Evolutionary conservation across 2,329 filamentous ascomycete species (phyloP), one percentile per base, ranked within the genome.

Genomic region (Phyllosticta citribraziliensis): DNA sequence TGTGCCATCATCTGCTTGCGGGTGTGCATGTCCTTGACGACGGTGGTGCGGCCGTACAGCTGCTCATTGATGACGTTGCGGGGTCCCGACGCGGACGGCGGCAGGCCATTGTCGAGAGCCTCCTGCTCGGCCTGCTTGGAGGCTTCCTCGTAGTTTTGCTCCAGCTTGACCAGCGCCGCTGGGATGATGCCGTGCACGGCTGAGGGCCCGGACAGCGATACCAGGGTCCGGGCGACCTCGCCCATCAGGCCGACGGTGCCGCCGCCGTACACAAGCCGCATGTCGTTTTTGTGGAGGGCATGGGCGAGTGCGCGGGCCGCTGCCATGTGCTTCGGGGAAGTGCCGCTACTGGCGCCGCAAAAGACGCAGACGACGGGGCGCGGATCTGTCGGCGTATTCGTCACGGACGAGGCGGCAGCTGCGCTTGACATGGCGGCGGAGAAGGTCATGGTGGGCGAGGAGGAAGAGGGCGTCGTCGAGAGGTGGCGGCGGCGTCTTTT

Each of bases 211-310:
- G 87, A 86, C 64, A 97, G 84, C 0, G 88, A 81, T 66, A 95
- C 91, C 27, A 99, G 85, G 0, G 90, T 92, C 68, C 87, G 88
- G 54, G 94, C 91, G 11, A 97, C 76, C 72, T 97, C 91, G 70
- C 94, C 94, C 94, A 99, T 99, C 54, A 99, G 82, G 10, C 94
- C 94, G 47, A 91, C 85, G 2, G 93, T 97, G 70, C 94, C 94
- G 67, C 94, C 94, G 67, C 94, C 94, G 75, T 97, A 99, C 65
- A 97, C 91, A 52, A 99, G 84, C 10, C 84, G 82, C 69, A 95
- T 91, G 72, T 89, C 86, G 70, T 88, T 82, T 57, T 82, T 80
- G 71, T 91, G 88, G 77, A 97, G 88, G 65, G 82, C 80, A 35
- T 79, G 78, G 60, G 88, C 93, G 14, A 97, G 85, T 30, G 84